A percentile compares a stretch with the other conserved stretches of the same genome.
Evolutionary conservation across 441 rosid species (phyloP).

Genomic region (Euphorbia celastroides): DNA sequence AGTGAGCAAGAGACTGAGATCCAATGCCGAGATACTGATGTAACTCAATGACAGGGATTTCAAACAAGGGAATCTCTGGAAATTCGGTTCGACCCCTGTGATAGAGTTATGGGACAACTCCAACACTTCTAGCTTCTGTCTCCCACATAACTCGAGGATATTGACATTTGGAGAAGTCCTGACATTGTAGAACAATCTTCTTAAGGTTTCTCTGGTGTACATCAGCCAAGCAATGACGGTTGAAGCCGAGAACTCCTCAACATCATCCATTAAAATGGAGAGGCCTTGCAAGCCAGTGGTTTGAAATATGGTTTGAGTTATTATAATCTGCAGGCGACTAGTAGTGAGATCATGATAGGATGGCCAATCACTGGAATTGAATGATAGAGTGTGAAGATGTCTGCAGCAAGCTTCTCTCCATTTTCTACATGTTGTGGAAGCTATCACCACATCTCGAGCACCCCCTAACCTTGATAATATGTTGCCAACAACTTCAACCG

Average conservation of each 20-base stretch:
- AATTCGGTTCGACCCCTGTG: slow-evolving; percentile 57
- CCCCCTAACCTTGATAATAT: slow-evolving; percentile 48
- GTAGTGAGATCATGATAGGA: slow-evolving; percentile 47
- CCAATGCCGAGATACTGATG: slow-evolving; percentile 61
- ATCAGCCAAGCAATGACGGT: slow-evolving; percentile 76
- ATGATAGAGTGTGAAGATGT: slow-evolving; percentile 58
- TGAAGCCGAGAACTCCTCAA: slow-evolving; percentile 61
- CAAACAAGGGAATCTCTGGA: slow-evolving; percentile 71
- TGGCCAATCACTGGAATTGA: slow-evolving; percentile 53
- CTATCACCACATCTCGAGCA: slow-evolving; percentile 58
- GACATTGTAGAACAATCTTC: slow-evolving; percentile 46
- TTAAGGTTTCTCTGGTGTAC: slow-evolving; percentile 66
- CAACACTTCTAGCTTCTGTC: slow-evolving; percentile 61
- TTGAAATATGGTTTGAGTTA: slow-evolving; percentile 74
- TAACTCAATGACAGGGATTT: slow-evolving; percentile 58
- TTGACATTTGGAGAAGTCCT: slow-evolving; percentile 53
- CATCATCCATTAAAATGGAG: slow-evolving; percentile 56
- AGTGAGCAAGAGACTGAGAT: slow-evolving; percentile 57
- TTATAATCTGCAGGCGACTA: slow-evolving; percentile 45
- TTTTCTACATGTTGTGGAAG: slow-evolving; percentile 64
- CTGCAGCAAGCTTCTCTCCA: slow-evolving; percentile 64
- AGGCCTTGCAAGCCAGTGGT: slow-evolving; percentile 62
- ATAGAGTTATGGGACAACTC: slow-evolving; percentile 50
- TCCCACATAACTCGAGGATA: slow-evolving; percentile 64
- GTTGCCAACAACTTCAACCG: slow-evolving; percentile 63